Base-by-base conservation (phyloP, 2,329 filamentous ascomycete species). In the Fusarium sp. region DNA sequence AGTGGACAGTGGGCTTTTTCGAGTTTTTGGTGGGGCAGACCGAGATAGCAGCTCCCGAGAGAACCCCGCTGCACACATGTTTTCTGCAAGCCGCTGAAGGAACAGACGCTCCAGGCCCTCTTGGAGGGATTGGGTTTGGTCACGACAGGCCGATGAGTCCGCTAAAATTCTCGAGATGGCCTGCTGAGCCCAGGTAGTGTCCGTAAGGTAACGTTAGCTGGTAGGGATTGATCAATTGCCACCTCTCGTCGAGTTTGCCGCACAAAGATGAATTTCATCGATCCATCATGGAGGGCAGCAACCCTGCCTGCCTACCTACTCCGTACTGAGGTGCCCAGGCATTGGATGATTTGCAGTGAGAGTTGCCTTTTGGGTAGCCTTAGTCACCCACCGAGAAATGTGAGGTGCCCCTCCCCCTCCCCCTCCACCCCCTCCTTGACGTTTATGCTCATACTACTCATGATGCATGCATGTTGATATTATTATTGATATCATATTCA, bases 271-370 rank as follows among this genome's bases (percentile, higher is more conserved):
- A 28, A 55, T 69, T 63, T 36, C 15, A 9, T n/a, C 32, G 24
- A 71, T 53, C 54, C 36, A 34, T 36, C 39, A 21, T 60, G 38
- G 52, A 63, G 70, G 70, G 70, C 69, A 73, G 49, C 70, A 73
- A 71, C 70, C 70, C 70, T 73, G 60, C n/a, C n/a, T n/a, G n/a
- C n/a, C n/a, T n/a, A n/a, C n/a, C n/a, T n/a, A n/a, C n/a, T n/a
- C n/a, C n/a, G n/a, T n/a, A n/a, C n/a, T n/a, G n/a, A n/a, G n/a
- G n/a, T n/a, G n/a, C n/a, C n/a, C n/a, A n/a, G 59, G 20, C 34
- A 20, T 20, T 21, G 10, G 20, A 50, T n/a, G 34, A 36, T 36
- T 36, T 36, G 17, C 32, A 34, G 32, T 34, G 14, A 28, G 17
- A 17, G 32, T 40, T 40, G 20, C 20, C 24, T n/a, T 48, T 28